Conservation (phyloP, 805 yeast species). For the Kregervanrija delftensis region DNA sequence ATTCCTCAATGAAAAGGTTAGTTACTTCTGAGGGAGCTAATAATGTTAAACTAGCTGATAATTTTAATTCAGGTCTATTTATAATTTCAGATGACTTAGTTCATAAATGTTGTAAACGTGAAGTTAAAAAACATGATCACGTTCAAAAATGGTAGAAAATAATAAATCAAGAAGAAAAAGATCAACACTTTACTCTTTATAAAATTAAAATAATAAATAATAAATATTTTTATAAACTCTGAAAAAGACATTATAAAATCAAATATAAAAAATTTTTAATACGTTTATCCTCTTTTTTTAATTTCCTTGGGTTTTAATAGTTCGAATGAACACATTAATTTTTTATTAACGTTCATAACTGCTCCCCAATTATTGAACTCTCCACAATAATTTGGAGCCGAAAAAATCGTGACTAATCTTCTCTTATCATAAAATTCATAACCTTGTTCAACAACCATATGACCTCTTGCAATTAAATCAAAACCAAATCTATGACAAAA, state of each 20-base stretch:
- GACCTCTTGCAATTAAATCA: slow-evolving; percentile 76
- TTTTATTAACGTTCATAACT: slow-evolving; percentile 65
- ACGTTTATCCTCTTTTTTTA: background rate
- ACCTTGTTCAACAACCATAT: slow-evolving; percentile 88
- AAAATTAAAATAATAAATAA: background rate
- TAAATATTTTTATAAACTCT: background rate
- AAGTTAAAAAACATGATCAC: slow-evolving; percentile 12
- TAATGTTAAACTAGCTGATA: too few species aligned
- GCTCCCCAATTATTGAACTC: slow-evolving; percentile 79
- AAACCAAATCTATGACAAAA: slow-evolving; percentile 62
- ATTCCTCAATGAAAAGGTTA: too few species aligned
- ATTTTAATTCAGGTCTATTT: too few species aligned
- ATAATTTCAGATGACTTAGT: too few species aligned
- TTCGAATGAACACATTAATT: slow-evolving; percentile 65
- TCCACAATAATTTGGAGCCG: slow-evolving; percentile 82
- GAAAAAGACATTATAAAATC: background rate
- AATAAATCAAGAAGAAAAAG: background rate
- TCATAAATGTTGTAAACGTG: background rate
- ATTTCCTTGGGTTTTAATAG: slow-evolving; percentile 45
- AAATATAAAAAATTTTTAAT: background rate
- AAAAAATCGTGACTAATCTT: slow-evolving; percentile 69
- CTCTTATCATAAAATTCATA: slow-evolving; percentile 74
- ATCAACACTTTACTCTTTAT: background rate
- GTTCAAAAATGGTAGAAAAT: slow-evolving; percentile 4
- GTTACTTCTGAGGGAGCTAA: too few species aligned